Conservation (phyloP, 2,329 filamentous ascomycete species). For the Onygenales sp. region DNA sequence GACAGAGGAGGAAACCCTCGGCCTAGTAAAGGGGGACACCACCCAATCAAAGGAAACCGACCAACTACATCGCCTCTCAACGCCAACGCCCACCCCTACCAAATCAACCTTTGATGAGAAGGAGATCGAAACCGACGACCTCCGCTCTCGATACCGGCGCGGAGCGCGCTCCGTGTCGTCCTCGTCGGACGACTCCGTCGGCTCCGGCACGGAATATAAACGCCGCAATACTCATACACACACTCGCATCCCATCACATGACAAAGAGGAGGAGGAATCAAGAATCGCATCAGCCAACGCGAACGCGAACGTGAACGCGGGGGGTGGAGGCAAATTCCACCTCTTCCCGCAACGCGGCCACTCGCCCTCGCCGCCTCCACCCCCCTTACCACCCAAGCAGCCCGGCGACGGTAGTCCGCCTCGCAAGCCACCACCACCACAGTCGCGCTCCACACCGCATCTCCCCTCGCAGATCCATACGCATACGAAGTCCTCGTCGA, state of each 20-base stretch:
- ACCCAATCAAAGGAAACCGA: neutral
- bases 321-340: no score
- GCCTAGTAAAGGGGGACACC: slow-evolving; percentile 66
- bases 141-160: neutral
- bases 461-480: neutral
- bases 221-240: neutral
- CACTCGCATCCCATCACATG: slow-evolving; percentile 2
- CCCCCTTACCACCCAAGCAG: neutral
- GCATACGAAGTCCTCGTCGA: no score
- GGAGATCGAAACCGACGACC: neutral
- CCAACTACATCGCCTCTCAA: slow-evolving; percentile 13
- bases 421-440: neutral
- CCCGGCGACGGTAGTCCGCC: no score
- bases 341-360: neutral
- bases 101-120: slow-evolving; percentile 1
- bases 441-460: neutral
- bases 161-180: neutral
- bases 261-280: slow-evolving; percentile 5
- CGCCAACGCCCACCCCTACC: slow-evolving; percentile 3
- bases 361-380: neutral
- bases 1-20: slow-evolving; percentile 74
- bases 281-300: neutral
- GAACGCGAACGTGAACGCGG: neutral
- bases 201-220: neutral
- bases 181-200: neutral